Conservation (phyloP, 768 basidiomycete species). For the Ephemerocybe angulata region DNA sequence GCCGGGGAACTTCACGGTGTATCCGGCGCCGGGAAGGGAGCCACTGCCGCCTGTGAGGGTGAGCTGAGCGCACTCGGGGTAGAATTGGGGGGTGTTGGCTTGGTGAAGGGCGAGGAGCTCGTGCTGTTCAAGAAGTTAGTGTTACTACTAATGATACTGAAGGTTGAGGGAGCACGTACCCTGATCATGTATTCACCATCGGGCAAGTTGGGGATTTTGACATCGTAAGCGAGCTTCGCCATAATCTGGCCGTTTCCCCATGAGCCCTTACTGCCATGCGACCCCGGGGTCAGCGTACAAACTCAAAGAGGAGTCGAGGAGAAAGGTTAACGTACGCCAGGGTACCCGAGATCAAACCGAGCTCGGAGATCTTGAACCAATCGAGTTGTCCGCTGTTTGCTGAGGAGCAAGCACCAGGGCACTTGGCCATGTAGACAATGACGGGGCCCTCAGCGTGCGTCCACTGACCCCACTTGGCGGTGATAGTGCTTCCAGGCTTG, state of each 20-base stretch:
- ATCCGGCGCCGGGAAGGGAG: conserved; percentile 28
- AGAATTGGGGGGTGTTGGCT: conserved; percentile 37
- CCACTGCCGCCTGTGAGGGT: conserved; percentile 33
- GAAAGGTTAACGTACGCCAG: conserved; percentile 11
- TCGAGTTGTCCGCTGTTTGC: conserved; percentile 27
- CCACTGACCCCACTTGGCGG: conserved; percentile 34
- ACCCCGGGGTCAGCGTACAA: background rate
- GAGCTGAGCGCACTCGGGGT: conserved; percentile 38
- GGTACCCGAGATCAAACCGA: conserved; percentile 30
- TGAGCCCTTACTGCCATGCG: conserved; percentile 13
- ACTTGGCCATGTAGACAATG: conserved; percentile 36
- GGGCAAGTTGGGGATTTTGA: conserved; percentile 31
- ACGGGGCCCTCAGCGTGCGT: conserved; percentile 32
- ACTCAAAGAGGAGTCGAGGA: background rate
- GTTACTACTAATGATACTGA: background rate
- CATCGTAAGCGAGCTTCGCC: conserved; percentile 25
- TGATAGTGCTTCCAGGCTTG: conserved; percentile 28
- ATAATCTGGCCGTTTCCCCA: conserved; percentile 29
- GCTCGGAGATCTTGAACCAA: conserved; percentile 38
- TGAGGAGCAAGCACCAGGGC: conserved; percentile 29
- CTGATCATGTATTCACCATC: conserved; percentile 36
- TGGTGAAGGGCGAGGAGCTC: conserved; percentile 36
- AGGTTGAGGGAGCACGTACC: conserved; percentile 12
- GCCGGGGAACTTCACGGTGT: conserved; percentile 34
- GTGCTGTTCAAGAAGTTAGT: conserved; percentile 16